phyloP scores from a whole-genome alignment of 2,329 filamentous ascomycete species.

The Cordyceps cicadae region DNA sequence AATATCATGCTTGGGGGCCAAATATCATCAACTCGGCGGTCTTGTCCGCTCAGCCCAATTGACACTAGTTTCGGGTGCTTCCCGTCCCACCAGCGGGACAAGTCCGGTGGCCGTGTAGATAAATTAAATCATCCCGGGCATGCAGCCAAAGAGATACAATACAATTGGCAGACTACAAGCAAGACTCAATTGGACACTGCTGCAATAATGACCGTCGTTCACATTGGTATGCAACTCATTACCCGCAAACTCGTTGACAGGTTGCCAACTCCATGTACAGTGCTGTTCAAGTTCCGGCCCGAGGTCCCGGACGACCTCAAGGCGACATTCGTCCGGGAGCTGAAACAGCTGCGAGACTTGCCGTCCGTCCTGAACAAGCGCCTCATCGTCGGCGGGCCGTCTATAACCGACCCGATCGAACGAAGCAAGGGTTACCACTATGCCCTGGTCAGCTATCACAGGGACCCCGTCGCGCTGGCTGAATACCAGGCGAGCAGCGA shows the following conservation, averaged over 20 bases:
- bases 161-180: background rate
- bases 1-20: no score
- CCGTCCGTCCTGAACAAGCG: conserved; percentile 39
- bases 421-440: conserved; percentile 46
- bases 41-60: background rate
- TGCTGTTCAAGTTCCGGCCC: conserved; percentile 41
- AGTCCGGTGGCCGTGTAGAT: background rate
- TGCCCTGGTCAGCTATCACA: conserved; percentile 43
- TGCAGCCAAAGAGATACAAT: no score
- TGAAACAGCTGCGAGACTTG: conserved; percentile 40
- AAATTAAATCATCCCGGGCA: background rate
- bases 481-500: conserved; percentile 45
- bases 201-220: conserved; percentile 26
- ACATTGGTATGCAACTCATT: conserved; percentile 20
- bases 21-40: no score
- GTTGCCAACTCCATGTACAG: conserved; percentile 20
- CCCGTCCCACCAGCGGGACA: background rate
- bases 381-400: conserved; percentile 44
- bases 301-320: conserved; percentile 35
- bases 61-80: background rate
- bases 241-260: conserved; percentile 11
- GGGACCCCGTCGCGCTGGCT: conserved; percentile 34
- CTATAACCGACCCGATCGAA: conserved; percentile 42
- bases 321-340: conserved; percentile 35
- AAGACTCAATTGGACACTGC: background rate